Conservation (phyloP, 129 eudicot genomes). For the Artemisia annua region DNA sequence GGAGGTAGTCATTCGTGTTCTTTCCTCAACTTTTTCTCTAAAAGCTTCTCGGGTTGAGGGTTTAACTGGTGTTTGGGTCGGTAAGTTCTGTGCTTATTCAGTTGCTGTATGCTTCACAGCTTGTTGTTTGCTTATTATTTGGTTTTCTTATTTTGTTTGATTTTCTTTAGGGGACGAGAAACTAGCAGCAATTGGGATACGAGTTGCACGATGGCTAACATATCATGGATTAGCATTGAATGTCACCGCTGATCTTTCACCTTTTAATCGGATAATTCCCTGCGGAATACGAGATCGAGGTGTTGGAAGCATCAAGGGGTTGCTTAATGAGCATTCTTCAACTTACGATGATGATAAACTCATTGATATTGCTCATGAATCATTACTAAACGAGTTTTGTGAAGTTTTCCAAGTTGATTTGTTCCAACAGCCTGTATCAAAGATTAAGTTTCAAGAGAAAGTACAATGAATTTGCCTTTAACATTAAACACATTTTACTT, state of each 20-base stretch:
- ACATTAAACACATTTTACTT: too few species aligned
- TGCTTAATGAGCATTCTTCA: slow-evolving; percentile 26
- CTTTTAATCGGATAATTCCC: slow-evolving; percentile 64
- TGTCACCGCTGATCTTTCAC: slow-evolving; percentile 59
- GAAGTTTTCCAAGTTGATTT: slow-evolving; percentile 74
- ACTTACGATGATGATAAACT: slow-evolving; percentile 45
- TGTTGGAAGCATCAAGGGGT: slow-evolving; percentile 78
- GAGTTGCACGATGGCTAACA: slow-evolving; percentile 74
- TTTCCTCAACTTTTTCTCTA: slow-evolving; percentile 57
- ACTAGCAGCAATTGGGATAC: too few species aligned
- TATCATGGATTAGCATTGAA: slow-evolving; percentile 85
- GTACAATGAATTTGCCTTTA: background rate
- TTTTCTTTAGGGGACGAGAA: slow-evolving; percentile 59
- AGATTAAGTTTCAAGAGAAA: background rate
- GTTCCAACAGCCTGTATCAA: slow-evolving; percentile 21
- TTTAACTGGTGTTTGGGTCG: slow-evolving; percentile 56
- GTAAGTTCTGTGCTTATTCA: slow-evolving; percentile 24
- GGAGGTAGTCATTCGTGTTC: slow-evolving; percentile 80
- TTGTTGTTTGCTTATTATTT: slow-evolving; percentile 13
- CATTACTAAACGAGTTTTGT: slow-evolving; percentile 59
- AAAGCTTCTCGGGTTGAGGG: slow-evolving; percentile 59
- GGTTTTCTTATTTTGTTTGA: slow-evolving; percentile 1
- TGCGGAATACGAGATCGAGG: slow-evolving; percentile 78
- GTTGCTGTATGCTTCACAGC: background rate
- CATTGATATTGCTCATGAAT: slow-evolving; percentile 50